phyloP scores from a whole-genome alignment of 768 basidiomycete species.

The Suillus bovinus region DNA sequence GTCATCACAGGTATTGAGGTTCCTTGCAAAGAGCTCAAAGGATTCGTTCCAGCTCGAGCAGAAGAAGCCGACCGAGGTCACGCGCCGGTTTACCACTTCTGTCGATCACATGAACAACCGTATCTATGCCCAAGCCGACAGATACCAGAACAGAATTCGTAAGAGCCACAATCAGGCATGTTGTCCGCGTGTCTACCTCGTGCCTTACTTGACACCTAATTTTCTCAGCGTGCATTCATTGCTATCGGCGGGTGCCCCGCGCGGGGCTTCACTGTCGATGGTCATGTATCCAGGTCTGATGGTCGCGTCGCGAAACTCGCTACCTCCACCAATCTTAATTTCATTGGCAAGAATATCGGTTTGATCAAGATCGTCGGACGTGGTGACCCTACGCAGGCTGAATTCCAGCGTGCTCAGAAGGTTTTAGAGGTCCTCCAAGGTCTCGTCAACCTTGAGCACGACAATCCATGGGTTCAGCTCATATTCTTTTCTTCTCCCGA shows the following conservation, averaged over 20 bases:
- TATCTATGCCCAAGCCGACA: slow-evolving; percentile 22
- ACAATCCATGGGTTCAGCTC: slow-evolving; percentile 39
- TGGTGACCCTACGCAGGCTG: slow-evolving; percentile 59
- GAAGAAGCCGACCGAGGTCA: slow-evolving; percentile 27
- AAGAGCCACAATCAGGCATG: slow-evolving; percentile 41
- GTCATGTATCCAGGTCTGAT: slow-evolving; percentile 11
- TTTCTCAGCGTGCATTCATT: slow-evolving; percentile 19
- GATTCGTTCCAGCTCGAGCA: slow-evolving; percentile 28
- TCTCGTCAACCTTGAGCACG: slow-evolving; percentile 20
- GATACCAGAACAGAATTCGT: slow-evolving; percentile 32
- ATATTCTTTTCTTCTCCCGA: slow-evolving; percentile 32
- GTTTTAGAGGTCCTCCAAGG: slow-evolving; percentile 40
- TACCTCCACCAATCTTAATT: slow-evolving; percentile 18
- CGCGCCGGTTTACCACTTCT: slow-evolving; percentile 21
- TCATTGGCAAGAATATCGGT: slow-evolving; percentile 32
- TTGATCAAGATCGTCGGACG: slow-evolving; percentile 52
- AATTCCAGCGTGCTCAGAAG: slow-evolving; percentile 38
- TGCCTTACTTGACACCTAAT: not conserved
- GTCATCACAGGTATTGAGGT: slow-evolving; percentile 23
- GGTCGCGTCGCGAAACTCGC: slow-evolving; percentile 25
- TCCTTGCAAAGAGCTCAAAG: slow-evolving; percentile 27
- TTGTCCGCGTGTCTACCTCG: not conserved
- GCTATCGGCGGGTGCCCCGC: slow-evolving; percentile 24
- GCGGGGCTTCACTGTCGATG: slow-evolving; percentile 25
- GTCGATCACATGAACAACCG: slow-evolving; percentile 15